These are phyloP conservation scores for Tilletia walkeri DNA, from an alignment of 1,284 basidiomycete species.

Conservation along the genomic window DNA sequence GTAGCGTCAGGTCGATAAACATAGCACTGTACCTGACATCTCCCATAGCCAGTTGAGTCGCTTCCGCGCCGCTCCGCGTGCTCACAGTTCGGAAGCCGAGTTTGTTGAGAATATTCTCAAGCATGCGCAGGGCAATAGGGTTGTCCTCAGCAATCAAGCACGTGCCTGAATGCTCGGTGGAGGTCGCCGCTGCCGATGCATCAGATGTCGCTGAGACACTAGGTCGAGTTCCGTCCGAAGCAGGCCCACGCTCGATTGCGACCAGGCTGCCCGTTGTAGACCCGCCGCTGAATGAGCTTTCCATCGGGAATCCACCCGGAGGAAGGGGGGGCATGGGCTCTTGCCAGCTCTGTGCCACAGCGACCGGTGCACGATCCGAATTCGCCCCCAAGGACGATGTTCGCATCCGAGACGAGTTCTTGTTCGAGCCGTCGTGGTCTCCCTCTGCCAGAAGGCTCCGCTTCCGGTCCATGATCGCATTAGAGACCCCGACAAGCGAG, in stretches of 20 bases:
- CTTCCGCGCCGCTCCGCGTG: constrained; percentile 92
- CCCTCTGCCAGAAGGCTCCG: constrained; percentile 60
- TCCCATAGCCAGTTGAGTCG: constrained; percentile 92
- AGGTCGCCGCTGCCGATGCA: constrained; percentile 23
- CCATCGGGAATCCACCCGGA: constrained; percentile 40
- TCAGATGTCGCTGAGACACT: constrained; percentile 4
- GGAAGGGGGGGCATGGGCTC: constrained; percentile 7
- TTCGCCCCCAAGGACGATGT: constrained; percentile 69
- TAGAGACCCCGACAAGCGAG: constrained; percentile 16
- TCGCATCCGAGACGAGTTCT: constrained; percentile 77
- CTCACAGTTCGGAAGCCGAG: constrained; percentile 90
- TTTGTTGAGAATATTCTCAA: constrained; percentile 85
- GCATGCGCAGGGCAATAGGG: constrained; percentile 64
- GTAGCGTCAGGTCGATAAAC: constrained; percentile 85
- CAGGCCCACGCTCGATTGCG: not conserved
- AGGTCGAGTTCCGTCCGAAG: constrained; percentile 5
- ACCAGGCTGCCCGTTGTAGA: not conserved
- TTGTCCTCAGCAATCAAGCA: constrained; percentile 96
- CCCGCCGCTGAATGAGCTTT: constrained; percentile 16
- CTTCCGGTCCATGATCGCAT: constrained; percentile 36
- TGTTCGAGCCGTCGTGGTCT: not conserved
- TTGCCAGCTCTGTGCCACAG: constrained; percentile 9
- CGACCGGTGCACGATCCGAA: not conserved
- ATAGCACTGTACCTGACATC: constrained; percentile 76
- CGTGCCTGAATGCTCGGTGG: constrained; percentile 64